These are phyloP conservation scores for Neoascochyta sp. DNA, from an alignment of 2,329 filamentous ascomycete species.

Conservation along the genomic window DNA sequence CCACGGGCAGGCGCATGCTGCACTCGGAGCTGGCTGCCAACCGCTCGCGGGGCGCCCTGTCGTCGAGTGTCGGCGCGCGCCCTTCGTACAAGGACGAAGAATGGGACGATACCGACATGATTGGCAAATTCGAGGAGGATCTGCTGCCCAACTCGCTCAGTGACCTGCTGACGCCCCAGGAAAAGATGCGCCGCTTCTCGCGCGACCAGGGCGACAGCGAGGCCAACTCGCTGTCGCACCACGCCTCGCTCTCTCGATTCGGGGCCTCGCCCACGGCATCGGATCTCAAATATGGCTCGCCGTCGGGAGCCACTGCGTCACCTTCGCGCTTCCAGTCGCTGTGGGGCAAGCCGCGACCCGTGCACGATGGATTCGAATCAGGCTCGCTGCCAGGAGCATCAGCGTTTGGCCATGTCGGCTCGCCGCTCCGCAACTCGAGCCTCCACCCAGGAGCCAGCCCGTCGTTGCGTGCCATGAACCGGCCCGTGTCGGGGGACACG, in stretches of 20 bases:
- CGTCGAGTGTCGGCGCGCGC: constrained; percentile 55
- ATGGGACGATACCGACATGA: constrained; percentile 45
- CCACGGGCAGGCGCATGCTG: constrained; percentile 55
- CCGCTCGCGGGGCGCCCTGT: constrained; percentile 54
- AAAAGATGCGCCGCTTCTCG: constrained; percentile 57
- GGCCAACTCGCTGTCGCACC: constrained; percentile 42
- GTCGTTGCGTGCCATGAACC: constrained; percentile 50
- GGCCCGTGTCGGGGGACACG: constrained; percentile 47
- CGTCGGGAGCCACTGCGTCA: constrained; percentile 50
- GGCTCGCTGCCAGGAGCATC: constrained; percentile 39
- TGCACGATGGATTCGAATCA: constrained; percentile 45
- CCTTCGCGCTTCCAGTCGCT: constrained; percentile 61
- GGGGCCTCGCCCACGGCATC: constrained; percentile 46
- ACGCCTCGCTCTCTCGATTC: constrained; percentile 49
- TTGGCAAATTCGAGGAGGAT: constrained; percentile 83
- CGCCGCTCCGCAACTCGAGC: constrained; percentile 61
- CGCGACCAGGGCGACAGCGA: constrained; percentile 56
- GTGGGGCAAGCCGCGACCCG: constrained; percentile 49
- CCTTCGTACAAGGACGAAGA: constrained; percentile 49
- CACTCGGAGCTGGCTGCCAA: constrained; percentile 61
- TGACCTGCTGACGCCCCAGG: constrained; percentile 60
- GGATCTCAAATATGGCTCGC: constrained; percentile 49
- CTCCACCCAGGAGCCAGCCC: constrained; percentile 50
- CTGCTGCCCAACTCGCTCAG: constrained; percentile 71
- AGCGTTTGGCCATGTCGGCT: constrained; percentile 60